Conservation (phyloP, 257 asterid species). For the Osmanthus fragrans region DNA sequence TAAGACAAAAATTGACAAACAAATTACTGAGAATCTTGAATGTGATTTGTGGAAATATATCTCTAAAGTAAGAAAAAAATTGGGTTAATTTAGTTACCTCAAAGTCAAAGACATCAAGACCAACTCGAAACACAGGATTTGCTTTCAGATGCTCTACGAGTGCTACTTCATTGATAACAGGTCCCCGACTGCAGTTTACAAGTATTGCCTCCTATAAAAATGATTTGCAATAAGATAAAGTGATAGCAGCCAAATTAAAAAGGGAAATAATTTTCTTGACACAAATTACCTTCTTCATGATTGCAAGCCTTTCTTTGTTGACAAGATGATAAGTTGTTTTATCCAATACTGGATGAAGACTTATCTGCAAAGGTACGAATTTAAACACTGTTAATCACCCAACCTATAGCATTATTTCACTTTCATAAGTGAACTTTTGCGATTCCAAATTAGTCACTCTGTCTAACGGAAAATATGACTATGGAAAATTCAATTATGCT, state of each 20-base stretch:
- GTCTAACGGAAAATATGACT: no score
- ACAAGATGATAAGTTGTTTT: slow-evolving; percentile 94
- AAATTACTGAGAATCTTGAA: not conserved
- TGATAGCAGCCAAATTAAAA: not conserved
- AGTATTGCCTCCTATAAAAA: slow-evolving; percentile 78
- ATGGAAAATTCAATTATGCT: no score
- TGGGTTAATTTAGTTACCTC: slow-evolving; percentile 43
- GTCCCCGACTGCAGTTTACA: slow-evolving; percentile 95
- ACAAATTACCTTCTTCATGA: slow-evolving; percentile 80
- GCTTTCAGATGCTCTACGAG: slow-evolving; percentile 86
- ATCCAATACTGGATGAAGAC: slow-evolving; percentile 91
- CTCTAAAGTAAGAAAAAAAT: not conserved
- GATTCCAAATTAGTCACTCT: no score
- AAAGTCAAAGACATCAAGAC: slow-evolving; percentile 97
- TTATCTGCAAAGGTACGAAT: slow-evolving; percentile 54
- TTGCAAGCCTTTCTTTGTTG: slow-evolving; percentile 80
- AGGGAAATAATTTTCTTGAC: not conserved
- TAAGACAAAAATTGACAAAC: slow-evolving; percentile 21
- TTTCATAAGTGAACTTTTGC: not conserved
- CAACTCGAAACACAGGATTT: slow-evolving; percentile 97
- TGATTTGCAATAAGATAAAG: not conserved
- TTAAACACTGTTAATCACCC: not conserved
- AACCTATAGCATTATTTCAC: not conserved
- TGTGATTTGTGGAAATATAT: not conserved
- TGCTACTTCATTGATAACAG: slow-evolving; percentile 88